phyloP scores from a whole-genome alignment of 441 rosid species.

The Populus hybrid region DNA sequence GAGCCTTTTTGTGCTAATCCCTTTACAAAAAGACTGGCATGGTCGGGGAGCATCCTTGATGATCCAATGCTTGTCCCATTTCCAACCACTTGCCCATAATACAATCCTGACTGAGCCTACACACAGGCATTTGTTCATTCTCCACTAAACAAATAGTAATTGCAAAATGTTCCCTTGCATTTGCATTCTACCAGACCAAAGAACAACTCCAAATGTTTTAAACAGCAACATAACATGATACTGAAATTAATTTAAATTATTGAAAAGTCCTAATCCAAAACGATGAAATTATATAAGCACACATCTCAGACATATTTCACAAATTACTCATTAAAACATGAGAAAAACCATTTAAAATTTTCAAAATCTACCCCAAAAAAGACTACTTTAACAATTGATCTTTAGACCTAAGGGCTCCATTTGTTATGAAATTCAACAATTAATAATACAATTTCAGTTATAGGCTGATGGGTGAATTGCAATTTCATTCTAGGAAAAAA shows the following conservation, averaged over 20 bases:
- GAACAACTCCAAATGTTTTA: conserved; percentile 3
- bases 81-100: conserved; percentile 61
- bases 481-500: not conserved
- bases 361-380: no score
- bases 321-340: not conserved
- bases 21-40: conserved; percentile 41
- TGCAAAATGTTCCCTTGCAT: conserved; percentile 22
- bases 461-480: not conserved
- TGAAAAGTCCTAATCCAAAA: not conserved
- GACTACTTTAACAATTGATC: not conserved
- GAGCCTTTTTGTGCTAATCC: conserved; percentile 60
- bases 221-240: conserved; percentile 5
- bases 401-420: not conserved
- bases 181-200: conserved; percentile 1
- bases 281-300: conserved; percentile 1
- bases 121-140: conserved; percentile 52
- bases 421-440: not conserved
- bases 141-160: conserved; percentile 31
- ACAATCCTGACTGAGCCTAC: conserved; percentile 71
- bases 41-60: conserved; percentile 45
- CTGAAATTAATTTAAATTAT: not conserved
- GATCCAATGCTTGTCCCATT: conserved; percentile 54
- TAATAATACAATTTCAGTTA: not conserved
- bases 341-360: not conserved
- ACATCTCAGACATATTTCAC: not conserved